Evolutionary conservation across 441 rosid species (phyloP), one percentile per base, ranked within the genome.

Genomic region (Adansonia rubrostipa): DNA sequence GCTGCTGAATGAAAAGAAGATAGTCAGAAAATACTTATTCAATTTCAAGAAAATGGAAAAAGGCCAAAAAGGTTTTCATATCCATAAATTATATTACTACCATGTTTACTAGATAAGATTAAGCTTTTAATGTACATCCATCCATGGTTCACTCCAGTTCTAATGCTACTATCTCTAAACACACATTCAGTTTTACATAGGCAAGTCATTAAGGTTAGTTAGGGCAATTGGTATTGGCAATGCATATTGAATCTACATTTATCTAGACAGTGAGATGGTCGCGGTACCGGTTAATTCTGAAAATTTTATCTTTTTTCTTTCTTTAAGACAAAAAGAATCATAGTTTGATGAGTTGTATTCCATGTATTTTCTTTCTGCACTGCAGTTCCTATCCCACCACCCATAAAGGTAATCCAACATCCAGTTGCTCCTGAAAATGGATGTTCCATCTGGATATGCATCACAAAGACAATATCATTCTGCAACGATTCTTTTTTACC

Each of bases 1-100:
- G 79, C 95, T 95, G 89, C 72, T 84, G 20, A 65, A 15, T 14
- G 63, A 19, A 19, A 76, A 76, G 33, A 62, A 40, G 51, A 76
- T 11, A n/a, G 62, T 77, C 10, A 70, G 67, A 50, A 69, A 60
- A 28, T 45, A 28, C 58, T n/a, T 61, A 14, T 33, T 75, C 33
- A 33, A 48, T 51, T 65, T 51, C 7, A 74, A 44, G 57, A 44
- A 74, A 42, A 60, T 7, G 40, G 14, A 44, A 74, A 44, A 48
- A 28, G 53, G 72, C 54, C n/a, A 19, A 68, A 67, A 68, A 20
- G 1, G 36, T 45, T 45, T 3, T 68, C 72, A 44, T 9, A 67
- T 45, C 14, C 54, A 11, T 4, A 19, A 19, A 65, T 65, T 68
- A 10, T 17, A 22, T 68, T 19, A 5, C 9, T 9, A 67, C 5